Evolutionary conservation across 2,329 filamentous ascomycete species (phyloP).

Genomic region (Fusarium proliferatum): DNA sequence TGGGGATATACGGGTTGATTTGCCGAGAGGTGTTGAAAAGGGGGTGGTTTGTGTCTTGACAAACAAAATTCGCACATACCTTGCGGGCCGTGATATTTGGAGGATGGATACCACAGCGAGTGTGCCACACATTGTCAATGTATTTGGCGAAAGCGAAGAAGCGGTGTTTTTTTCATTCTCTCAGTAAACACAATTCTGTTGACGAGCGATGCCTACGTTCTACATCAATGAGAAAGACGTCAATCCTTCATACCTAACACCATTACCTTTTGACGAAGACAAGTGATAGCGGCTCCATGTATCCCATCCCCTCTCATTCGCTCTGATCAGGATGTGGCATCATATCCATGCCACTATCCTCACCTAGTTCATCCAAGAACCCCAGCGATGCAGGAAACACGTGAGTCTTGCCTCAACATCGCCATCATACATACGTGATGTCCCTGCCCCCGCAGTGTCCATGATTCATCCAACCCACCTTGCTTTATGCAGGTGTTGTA

Average conservation of each 20-base stretch:
- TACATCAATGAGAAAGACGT: slow-evolving; percentile 36
- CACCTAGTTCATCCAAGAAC: neutral
- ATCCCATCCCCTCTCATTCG: neutral
- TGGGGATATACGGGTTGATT: slow-evolving; percentile 1
- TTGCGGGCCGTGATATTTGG: slow-evolving; percentile 1
- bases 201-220: slow-evolving; percentile 20
- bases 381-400: slow-evolving; percentile 1
- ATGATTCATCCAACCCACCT: neutral
- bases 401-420: neutral
- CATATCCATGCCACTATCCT: slow-evolving; percentile 16
- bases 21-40: slow-evolving; percentile 4
- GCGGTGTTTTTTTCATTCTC: slow-evolving; percentile 32
- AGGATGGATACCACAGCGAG: slow-evolving; percentile 27
- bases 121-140: slow-evolving; percentile 29
- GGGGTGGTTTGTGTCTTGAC: slow-evolving; percentile 23
- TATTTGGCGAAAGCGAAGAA: slow-evolving; percentile 38
- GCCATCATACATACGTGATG: neutral
- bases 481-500: neutral
- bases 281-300: neutral
- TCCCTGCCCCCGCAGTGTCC: neutral
- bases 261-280: neutral
- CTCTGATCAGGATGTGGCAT: slow-evolving; percentile 6
- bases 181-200: slow-evolving; percentile 29
- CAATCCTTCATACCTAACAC: slow-evolving; percentile 26
- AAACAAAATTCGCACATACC: slow-evolving; percentile 25